Base-by-base conservation (phyloP, 2,329 filamentous ascomycete species). In the Arthrobotrys musiformis region DNA sequence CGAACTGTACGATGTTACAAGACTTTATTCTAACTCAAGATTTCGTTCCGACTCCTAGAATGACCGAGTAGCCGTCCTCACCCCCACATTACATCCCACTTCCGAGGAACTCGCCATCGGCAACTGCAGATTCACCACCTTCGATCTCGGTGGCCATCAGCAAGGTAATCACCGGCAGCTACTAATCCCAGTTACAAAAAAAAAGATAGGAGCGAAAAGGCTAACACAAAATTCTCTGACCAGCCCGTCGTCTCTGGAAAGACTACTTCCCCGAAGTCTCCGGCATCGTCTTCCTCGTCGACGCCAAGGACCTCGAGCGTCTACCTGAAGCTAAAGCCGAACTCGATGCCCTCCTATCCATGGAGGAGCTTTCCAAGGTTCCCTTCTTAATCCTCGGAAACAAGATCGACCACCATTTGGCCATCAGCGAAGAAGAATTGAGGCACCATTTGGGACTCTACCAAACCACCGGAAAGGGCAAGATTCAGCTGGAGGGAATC, bases 331-430 rank as follows among this genome's bases (percentile, higher is more conserved):
- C 93, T 83, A 98, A 98, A 87, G 94, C 92, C 82, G 95, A 99
- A 87, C 92, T 99, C 79, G 95, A 99, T 83, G 93, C 92, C 66
- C 91, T 98, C 63, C 89, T 99, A 81, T 90, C 92, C 79, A 97
- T 99, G 94, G 95, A 99, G 86, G 94, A 98, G 84, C 89, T 99
- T 42, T 87, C 90, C 84, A 97, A 97, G 88, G 95, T 97, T 7
- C 95, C 95, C 67, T 98, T 98, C 85, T 89, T 98, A 78, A 90
- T 99, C 81, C 89, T 99, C 79, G 95, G 95, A 81, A 99, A 99
- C 90, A 99, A 99, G 90, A 99, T 99, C 84, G 95, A 99, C 85
- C 94, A 98, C 86, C 94, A 94, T 66, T 92, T 96, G 81, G 95
- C 95, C 79, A 91, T 98, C 67, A 94, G 92, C 80, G 95, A 99